These are phyloP conservation scores for Petrea volubilis DNA, from an alignment of 257 asterid species.

Conservation along the genomic window DNA sequence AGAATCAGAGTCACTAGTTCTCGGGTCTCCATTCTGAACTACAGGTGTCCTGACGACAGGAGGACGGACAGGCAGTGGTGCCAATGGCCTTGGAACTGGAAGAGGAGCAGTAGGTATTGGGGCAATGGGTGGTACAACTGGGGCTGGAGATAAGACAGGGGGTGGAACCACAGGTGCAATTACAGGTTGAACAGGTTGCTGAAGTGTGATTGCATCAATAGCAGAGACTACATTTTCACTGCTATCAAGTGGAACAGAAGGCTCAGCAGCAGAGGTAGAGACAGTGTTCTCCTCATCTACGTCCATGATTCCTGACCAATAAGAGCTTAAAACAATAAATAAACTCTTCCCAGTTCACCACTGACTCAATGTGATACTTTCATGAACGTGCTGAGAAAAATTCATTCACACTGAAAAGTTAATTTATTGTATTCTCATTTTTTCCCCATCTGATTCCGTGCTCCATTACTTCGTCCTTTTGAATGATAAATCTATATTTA, in stretches of 20 bases:
- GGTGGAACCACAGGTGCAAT: slow-evolving; percentile 27
- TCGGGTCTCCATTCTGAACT: slow-evolving; percentile 58
- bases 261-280: slow-evolving; percentile 38
- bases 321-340: background rate
- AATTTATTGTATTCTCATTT: background rate
- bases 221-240: slow-evolving; percentile 47
- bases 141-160: slow-evolving; percentile 34
- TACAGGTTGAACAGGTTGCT: slow-evolving; percentile 41
- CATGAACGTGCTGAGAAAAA: background rate
- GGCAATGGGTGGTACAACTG: slow-evolving; percentile 54
- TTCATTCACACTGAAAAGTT: background rate
- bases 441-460: background rate
- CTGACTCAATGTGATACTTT: background rate
- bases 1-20: slow-evolving; percentile 58
- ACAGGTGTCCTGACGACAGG: slow-evolving; percentile 50
- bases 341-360: background rate
- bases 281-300: slow-evolving; percentile 52
- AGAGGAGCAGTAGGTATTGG: slow-evolving; percentile 47
- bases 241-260: slow-evolving; percentile 36
- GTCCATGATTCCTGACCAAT: slow-evolving; percentile 51
- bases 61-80: slow-evolving; percentile 65
- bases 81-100: slow-evolving; percentile 63
- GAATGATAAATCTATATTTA: background rate
- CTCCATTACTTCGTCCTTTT: background rate
- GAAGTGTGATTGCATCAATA: slow-evolving; percentile 43